These are phyloP conservation scores for Grigorovia jiainica DNA, from an alignment of 805 yeast genomes.

Conservation along the genomic window DNA sequence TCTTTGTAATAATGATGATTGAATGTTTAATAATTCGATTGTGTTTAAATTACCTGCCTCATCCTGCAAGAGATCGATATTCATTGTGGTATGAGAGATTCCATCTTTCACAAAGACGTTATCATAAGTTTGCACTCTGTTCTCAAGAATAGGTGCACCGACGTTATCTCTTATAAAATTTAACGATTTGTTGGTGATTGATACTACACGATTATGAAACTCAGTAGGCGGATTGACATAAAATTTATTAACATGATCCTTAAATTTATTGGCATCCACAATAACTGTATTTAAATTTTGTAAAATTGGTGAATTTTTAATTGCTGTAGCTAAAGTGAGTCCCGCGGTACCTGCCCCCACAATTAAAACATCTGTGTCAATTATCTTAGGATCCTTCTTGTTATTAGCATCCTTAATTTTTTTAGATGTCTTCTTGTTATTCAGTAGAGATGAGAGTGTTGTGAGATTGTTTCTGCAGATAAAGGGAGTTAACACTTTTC, in stretches of 20 bases:
- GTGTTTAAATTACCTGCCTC: conserved; percentile 57
- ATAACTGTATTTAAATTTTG: conserved; percentile 51
- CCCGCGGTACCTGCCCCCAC: conserved; percentile 99
- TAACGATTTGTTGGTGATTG: conserved; percentile 75
- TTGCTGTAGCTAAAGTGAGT: conserved; percentile 70
- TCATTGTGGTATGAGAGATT: conserved; percentile 54
- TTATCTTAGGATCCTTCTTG: too few species aligned
- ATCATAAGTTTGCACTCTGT: conserved; percentile 73
- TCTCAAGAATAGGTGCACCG: conserved; percentile 62
- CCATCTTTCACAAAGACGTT: conserved; percentile 84
- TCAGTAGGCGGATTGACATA: conserved; percentile 31
- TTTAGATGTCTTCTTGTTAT: too few species aligned
- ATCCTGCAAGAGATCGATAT: conserved; percentile 50
- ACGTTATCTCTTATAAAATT: conserved; percentile 60
- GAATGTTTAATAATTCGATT: conserved; percentile 83
- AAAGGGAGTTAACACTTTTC: too few species aligned
- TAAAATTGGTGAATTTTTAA: conserved; percentile 59
- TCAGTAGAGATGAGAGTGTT: too few species aligned
- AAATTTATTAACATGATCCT: conserved; percentile 36
- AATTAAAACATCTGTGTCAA: conserved; percentile 69
- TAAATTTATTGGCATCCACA: conserved; percentile 63
- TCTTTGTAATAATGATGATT: conserved; percentile 55
- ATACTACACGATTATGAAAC: conserved; percentile 73
- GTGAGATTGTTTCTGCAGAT: too few species aligned
- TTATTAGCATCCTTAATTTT: too few species aligned